Percentiles rank a stretch among this genome's conserved stretches.
Conservation (phyloP, 2,329 filamentous ascomycete species). For the Teratosphaeria viscida region DNA sequence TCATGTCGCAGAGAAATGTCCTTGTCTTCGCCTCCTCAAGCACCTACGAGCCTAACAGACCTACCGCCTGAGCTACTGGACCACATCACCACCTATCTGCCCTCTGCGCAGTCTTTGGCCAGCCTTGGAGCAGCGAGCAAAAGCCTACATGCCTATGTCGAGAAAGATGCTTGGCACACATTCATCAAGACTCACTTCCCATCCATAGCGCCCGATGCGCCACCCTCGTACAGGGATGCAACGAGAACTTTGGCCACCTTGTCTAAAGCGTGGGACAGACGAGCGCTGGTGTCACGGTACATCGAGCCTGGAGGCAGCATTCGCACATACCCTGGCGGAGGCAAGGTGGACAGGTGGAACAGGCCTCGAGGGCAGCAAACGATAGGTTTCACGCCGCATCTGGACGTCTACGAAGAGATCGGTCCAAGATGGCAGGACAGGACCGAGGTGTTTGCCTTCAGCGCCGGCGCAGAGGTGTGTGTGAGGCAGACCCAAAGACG, state of each 20-base stretch:
- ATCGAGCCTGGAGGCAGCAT: slow-evolving; percentile 34
- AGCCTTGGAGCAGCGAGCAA: slow-evolving; percentile 37
- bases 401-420: slow-evolving; percentile 21
- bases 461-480: slow-evolving; percentile 48
- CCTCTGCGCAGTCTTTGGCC: slow-evolving; percentile 35
- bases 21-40: not conserved
- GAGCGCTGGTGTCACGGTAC: slow-evolving; percentile 45
- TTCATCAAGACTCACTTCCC: slow-evolving; percentile 42
- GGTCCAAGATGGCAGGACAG: slow-evolving; percentile 35
- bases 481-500: slow-evolving; percentile 34
- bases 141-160: slow-evolving; percentile 35
- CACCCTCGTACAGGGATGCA: slow-evolving; percentile 38
- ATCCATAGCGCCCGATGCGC: slow-evolving; percentile 16
- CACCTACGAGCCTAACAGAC: slow-evolving; percentile 14
- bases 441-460: slow-evolving; percentile 49
- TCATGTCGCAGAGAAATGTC: not conserved
- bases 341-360: slow-evolving; percentile 27
- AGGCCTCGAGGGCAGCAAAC: slow-evolving; percentile 36
- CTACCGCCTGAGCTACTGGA: slow-evolving; percentile 31
- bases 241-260: slow-evolving; percentile 46
- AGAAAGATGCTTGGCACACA: slow-evolving; percentile 36
- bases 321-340: slow-evolving; percentile 20
- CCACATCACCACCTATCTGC: slow-evolving; percentile 30
- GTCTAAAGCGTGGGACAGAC: slow-evolving; percentile 46
- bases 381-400: slow-evolving; percentile 47